phyloP scores from a whole-genome alignment of 2,329 filamentous ascomycete genomes.

The Fusarium redolens region DNA sequence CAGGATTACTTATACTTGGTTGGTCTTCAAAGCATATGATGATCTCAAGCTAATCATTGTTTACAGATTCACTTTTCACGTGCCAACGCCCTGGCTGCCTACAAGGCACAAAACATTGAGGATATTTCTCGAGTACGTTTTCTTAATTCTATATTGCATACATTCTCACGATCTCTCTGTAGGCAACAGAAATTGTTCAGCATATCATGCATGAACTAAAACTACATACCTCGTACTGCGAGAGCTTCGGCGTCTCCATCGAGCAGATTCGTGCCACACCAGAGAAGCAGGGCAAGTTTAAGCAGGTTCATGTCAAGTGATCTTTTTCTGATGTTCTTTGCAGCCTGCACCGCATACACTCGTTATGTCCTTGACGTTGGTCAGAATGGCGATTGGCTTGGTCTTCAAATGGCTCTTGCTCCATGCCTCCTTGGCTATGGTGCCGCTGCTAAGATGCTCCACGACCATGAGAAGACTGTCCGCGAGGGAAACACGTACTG shows the following conservation, averaged over 20 bases:
- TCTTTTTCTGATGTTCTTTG: neutral
- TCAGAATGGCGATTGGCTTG: constrained; percentile 87
- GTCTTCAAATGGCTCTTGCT: constrained; percentile 83
- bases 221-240: constrained; percentile 85
- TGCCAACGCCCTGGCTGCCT: constrained; percentile 85
- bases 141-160: too few relatives aligned
- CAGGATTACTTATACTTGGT: constrained; percentile 95
- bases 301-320: neutral
- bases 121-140: constrained; percentile 75
- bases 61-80: constrained; percentile 83
- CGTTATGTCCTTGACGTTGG: constrained; percentile 90
- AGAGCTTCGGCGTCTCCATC: constrained; percentile 79
- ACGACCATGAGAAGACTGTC: constrained; percentile 69
- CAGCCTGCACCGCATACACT: constrained; percentile 84
- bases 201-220: constrained; percentile 84
- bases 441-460: constrained; percentile 78
- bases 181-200: constrained; percentile 69
- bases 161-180: neutral
- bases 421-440: constrained; percentile 93
- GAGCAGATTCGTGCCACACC: constrained; percentile 77
- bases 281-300: constrained; percentile 75
- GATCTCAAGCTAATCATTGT: neutral
- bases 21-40: constrained; percentile 30
- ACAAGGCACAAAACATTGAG: constrained; percentile 80
- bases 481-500: constrained; percentile 80